Evolutionary conservation across 805 yeast species (phyloP).

Genomic region (Tetrapisispora nanseiensis): DNA sequence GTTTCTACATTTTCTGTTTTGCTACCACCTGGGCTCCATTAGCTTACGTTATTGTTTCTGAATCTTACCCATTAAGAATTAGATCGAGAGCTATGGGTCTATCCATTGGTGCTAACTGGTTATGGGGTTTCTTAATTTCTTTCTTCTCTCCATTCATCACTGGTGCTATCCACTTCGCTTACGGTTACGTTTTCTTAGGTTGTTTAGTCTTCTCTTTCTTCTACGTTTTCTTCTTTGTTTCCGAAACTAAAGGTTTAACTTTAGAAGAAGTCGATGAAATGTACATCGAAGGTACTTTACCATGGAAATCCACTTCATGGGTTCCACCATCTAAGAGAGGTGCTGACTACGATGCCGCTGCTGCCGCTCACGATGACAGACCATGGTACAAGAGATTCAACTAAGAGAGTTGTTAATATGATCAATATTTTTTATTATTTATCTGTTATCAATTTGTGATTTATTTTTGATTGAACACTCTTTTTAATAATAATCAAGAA

Average conservation of each 20-base stretch:
- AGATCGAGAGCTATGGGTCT: constrained; percentile 48
- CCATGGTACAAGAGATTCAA: constrained; percentile 13
- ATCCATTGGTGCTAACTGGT: constrained; percentile 54
- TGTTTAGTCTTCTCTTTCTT: constrained; percentile 45
- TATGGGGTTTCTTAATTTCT: constrained; percentile 59
- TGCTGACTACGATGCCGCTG: constrained; percentile 20
- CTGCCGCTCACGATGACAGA: constrained; percentile 18
- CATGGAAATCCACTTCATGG: constrained; percentile 41
- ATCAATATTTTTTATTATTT: not conserved
- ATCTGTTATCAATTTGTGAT: too few relatives aligned
- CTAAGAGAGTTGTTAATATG: not conserved
- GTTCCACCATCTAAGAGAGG: constrained; percentile 35
- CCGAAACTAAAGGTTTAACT: constrained; percentile 70
- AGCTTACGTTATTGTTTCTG: constrained; percentile 55
- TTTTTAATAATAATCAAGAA: constrained; percentile 1
- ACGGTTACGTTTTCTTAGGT: constrained; percentile 54
- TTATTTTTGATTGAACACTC: not conserved
- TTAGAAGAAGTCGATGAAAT: constrained; percentile 72
- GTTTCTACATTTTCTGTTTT: constrained; percentile 61
- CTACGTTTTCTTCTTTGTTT: constrained; percentile 60
- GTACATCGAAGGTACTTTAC: constrained; percentile 32
- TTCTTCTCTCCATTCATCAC: constrained; percentile 68
- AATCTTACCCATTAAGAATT: constrained; percentile 64
- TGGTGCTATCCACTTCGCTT: constrained; percentile 51
- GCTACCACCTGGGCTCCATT: constrained; percentile 74